phyloP scores from a whole-genome alignment of 2,329 filamentous ascomycete genomes.

The Amylocarpus encephaloides region DNA sequence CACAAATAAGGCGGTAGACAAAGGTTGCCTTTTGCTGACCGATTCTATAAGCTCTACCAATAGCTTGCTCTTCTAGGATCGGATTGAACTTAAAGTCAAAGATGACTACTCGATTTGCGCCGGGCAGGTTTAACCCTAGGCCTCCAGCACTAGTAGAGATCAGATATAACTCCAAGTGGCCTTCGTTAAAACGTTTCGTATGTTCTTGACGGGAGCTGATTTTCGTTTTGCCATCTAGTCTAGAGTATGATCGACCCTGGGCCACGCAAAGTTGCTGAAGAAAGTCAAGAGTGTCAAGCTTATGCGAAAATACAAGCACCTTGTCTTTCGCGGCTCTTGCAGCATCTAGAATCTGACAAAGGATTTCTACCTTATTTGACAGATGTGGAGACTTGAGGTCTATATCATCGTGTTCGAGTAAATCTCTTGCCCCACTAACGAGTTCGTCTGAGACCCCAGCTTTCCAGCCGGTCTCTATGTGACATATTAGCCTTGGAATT shows the following conservation, averaged over 20 bases:
- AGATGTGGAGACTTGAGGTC: slow-evolving; percentile 40
- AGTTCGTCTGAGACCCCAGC: slow-evolving; percentile 23
- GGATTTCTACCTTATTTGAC: slow-evolving; percentile 63
- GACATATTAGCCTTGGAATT: background rate
- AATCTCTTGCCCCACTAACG: slow-evolving; percentile 32
- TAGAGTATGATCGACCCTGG: slow-evolving; percentile 42
- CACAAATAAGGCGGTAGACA: slow-evolving; percentile 75
- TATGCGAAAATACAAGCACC: slow-evolving; percentile 74
- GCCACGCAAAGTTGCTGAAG: slow-evolving; percentile 50
- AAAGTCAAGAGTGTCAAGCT: slow-evolving; percentile 62
- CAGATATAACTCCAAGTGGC: slow-evolving; percentile 56
- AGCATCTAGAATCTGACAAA: slow-evolving; percentile 64
- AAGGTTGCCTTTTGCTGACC: slow-evolving; percentile 75
- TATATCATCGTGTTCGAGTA: slow-evolving; percentile 30
- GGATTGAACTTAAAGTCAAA: slow-evolving; percentile 82
- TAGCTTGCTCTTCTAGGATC: slow-evolving; percentile 74
- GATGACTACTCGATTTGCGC: slow-evolving; percentile 80
- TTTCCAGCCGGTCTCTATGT: slow-evolving; percentile 22
- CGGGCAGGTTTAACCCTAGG: slow-evolving; percentile 74
- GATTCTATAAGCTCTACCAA: slow-evolving; percentile 79
- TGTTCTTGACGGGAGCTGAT: slow-evolving; percentile 52
- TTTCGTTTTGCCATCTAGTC: slow-evolving; percentile 59
- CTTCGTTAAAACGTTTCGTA: slow-evolving; percentile 63
- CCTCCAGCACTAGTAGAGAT: slow-evolving; percentile 82
- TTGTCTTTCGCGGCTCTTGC: slow-evolving; percentile 61